phyloP scores from a whole-genome alignment of 768 basidiomycete species.

The Kwoniella sp. region DNA sequence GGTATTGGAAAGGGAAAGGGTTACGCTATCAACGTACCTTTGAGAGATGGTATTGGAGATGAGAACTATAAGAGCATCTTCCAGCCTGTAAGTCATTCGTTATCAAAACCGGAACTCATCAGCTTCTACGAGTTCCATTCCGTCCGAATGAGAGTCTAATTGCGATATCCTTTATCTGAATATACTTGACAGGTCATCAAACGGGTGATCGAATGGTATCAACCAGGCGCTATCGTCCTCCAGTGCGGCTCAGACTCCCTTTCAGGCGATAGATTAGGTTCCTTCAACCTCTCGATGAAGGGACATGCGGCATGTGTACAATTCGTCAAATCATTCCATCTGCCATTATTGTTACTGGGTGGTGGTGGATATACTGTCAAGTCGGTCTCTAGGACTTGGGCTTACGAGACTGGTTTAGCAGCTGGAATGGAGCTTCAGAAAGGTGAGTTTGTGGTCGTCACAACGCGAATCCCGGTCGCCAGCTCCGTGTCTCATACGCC shows the following conservation, averaged over 20 bases:
- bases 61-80: conserved; percentile 94
- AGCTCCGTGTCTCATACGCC: too few relatives aligned
- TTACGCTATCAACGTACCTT: conserved; percentile 90
- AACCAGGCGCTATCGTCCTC: conserved; percentile 90
- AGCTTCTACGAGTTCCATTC: too few relatives aligned
- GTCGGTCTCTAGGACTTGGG: conserved; percentile 95
- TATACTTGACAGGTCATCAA: conserved; percentile 81
- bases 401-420: conserved; percentile 96
- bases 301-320: conserved; percentile 97
- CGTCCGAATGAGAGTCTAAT: too few relatives aligned
- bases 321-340: conserved; percentile 94
- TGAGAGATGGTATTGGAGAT: conserved; percentile 92
- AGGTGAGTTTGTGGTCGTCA: conserved; percentile 59
- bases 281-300: conserved; percentile 93
- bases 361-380: conserved; percentile 99
- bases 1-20: conserved; percentile 90
- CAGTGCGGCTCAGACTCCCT: conserved; percentile 98
- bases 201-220: conserved; percentile 90
- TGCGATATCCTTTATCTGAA: too few relatives aligned
- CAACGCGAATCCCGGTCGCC: too few relatives aligned
- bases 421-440: conserved; percentile 89
- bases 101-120: too few relatives aligned
- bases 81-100: conserved; percentile 82
- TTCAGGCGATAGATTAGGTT: conserved; percentile 92
- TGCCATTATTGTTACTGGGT: conserved; percentile 88